A percentile compares a stretch with the other conserved stretches of the same genome.
These are phyloP conservation scores for Hypoxylon sp. DNA, from an alignment of 2,329 filamentous ascomycete species.

Conservation along the genomic window DNA sequence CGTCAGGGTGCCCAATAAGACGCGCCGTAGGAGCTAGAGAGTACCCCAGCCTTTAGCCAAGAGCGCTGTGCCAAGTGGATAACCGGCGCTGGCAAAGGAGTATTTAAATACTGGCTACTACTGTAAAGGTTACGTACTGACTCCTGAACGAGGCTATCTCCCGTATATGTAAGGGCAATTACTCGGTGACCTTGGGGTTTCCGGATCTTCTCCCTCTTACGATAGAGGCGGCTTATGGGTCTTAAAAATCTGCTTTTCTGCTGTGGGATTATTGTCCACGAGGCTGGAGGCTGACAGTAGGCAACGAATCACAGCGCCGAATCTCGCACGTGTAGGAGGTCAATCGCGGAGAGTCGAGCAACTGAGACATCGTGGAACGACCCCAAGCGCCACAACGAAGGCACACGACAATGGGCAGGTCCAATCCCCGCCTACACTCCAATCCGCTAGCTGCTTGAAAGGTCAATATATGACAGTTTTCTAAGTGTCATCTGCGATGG, in stretches of 20 bases:
- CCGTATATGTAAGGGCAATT: conserved; percentile 17
- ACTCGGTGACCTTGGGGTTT: conserved; percentile 5
- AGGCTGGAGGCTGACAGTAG: conserved; percentile 38
- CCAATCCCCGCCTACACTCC: conserved; percentile 19
- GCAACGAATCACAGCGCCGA: conserved; percentile 45
- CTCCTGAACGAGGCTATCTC: conserved; percentile 5
- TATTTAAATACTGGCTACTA: conserved; percentile 15
- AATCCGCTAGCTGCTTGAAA: conserved; percentile 17
- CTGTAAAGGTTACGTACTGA: conserved; percentile 1
- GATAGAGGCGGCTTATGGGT: conserved; percentile 16
- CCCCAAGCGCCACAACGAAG: conserved; percentile 27
- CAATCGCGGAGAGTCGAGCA: conserved; percentile 38
- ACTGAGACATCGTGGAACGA: conserved; percentile 38
- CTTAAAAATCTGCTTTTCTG: conserved; percentile 27
- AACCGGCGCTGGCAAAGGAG: conserved; percentile 13
- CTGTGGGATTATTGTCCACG: conserved; percentile 13
- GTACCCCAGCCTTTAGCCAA: conserved; percentile 30
- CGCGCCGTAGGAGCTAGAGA: conserved; percentile 2
- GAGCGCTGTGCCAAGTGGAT: conserved; percentile 31
- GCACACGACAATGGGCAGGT: conserved; percentile 30
- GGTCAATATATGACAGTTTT: conserved; percentile 14
- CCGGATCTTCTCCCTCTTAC: neutral
- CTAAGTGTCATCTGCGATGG: conserved; percentile 34
- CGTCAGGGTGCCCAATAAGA: conserved; percentile 34
- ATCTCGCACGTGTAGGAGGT: conserved; percentile 48